Evolutionary conservation across 305 asterid species (phyloP).

Genomic region (Fraxinus latifolia): DNA sequence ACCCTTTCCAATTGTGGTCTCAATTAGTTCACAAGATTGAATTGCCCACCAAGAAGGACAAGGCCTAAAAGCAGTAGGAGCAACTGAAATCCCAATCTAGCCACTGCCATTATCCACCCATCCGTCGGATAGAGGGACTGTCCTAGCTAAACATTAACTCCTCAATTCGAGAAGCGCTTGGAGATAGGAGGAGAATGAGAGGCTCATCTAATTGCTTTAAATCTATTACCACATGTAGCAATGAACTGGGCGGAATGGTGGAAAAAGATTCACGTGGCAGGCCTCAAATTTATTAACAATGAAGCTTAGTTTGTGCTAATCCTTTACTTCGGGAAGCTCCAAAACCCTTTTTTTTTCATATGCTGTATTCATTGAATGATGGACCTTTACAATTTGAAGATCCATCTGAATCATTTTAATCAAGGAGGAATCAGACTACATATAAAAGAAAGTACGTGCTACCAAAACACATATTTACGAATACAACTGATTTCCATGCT

Average conservation of each 20-base stretch:
- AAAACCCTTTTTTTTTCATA: slow-evolving; percentile 15
- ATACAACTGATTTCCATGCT: neutral
- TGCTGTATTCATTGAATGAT: slow-evolving; percentile 19
- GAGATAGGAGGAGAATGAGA: too few species aligned
- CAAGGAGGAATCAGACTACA: slow-evolving; percentile 14
- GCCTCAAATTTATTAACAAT: neutral
- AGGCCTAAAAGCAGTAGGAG: neutral
- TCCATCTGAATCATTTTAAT: slow-evolving; percentile 30
- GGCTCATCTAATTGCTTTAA: neutral
- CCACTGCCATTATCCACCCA: neutral
- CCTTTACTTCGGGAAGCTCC: slow-evolving; percentile 29
- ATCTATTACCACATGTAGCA: neutral
- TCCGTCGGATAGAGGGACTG: neutral
- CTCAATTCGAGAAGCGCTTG: too few species aligned
- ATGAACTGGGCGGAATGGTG: neutral
- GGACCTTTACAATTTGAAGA: slow-evolving; percentile 26
- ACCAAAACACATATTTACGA: neutral
- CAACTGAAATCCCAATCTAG: neutral
- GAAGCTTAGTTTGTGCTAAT: neutral
- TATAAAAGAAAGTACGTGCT: neutral
- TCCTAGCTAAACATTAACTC: neutral
- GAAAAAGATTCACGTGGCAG: too few species aligned
- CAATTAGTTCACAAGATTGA: neutral
- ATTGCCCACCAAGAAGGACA: neutral
- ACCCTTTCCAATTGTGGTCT: too few species aligned